Evolutionary conservation across 1,284 basidiomycete genomes (phyloP).

Genomic region (Xerocomus cyaneibrunnescens): DNA sequence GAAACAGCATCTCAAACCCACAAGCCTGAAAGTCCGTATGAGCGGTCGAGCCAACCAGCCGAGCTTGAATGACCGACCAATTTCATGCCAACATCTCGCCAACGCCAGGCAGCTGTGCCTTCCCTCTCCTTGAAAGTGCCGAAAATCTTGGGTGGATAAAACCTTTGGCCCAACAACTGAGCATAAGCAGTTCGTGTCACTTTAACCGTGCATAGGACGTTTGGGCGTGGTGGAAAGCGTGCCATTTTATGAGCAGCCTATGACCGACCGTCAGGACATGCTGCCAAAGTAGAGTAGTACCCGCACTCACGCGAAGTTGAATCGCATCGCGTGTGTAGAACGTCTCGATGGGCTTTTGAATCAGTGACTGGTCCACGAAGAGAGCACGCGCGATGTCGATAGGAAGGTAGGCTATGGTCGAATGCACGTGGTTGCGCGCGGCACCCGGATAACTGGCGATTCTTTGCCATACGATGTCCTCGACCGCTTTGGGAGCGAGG

Average conservation of each 20-base stretch:
- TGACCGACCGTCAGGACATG: conserved; percentile 6
- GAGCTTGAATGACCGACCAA: conserved; percentile 48
- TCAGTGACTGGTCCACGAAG: conserved; percentile 59
- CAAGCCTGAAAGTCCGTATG: conserved; percentile 57
- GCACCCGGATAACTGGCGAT: conserved; percentile 75
- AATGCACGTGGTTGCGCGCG: conserved; percentile 72
- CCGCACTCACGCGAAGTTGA: conserved; percentile 72
- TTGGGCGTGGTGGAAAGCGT: conserved; percentile 77
- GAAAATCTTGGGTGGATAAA: conserved; percentile 89
- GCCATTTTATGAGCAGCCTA: conserved; percentile 85
- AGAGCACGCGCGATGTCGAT: conserved; percentile 75
- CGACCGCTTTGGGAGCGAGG: conserved; percentile 56
- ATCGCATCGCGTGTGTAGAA: conserved; percentile 93
- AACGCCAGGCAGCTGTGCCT: conserved; percentile 63
- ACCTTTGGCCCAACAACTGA: conserved; percentile 87
- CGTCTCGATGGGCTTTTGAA: conserved; percentile 84
- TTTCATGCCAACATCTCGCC: conserved; percentile 89
- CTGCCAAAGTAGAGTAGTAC: not conserved
- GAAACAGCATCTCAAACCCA: conserved; percentile 93
- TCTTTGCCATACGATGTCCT: conserved; percentile 64
- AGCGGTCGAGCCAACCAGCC: not conserved
- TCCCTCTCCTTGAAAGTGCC: conserved; percentile 70
- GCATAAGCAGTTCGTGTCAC: conserved; percentile 93
- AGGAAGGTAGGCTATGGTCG: conserved; percentile 80
- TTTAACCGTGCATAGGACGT: conserved; percentile 58